Evolutionary conservation across 495 filamentous ascomycete species (phyloP).

Genomic region (Thermochaetoides thermophila): DNA sequence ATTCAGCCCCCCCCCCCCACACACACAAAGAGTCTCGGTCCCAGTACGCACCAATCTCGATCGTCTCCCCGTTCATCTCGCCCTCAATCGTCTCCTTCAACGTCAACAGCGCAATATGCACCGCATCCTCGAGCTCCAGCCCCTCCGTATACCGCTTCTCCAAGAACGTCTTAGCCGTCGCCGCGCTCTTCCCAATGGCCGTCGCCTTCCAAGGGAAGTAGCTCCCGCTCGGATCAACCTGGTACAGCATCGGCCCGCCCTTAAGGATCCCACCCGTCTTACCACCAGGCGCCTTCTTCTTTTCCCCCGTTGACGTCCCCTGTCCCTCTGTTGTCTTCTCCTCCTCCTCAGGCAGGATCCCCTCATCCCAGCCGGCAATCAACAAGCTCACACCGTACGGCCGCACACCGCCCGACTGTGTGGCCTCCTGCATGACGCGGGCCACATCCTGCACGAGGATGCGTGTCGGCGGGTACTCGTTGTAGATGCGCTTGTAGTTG

Average conservation of each 20-base stretch:
- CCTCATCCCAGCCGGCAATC: conserved; percentile 97
- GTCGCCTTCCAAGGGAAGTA: conserved; percentile 99
- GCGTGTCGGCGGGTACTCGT: conserved; percentile 96
- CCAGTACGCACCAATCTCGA: conserved; percentile 79
- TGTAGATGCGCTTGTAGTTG: conserved; percentile 98
- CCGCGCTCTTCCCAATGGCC: conserved; percentile 96
- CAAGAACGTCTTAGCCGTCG: conserved; percentile 93
- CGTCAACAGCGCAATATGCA: conserved; percentile 94
- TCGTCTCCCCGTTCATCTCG: conserved; percentile 97
- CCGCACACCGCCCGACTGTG: conserved; percentile 90
- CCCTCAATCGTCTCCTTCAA: conserved; percentile 98
- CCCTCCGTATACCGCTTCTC: conserved; percentile 98
- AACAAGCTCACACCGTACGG: conserved; percentile 95
- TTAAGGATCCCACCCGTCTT: conserved; percentile 94
- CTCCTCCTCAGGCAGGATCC: conserved; percentile 64
- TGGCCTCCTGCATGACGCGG: conserved; percentile 95
- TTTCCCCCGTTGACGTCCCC: conserved; percentile 39
- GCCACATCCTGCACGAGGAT: conserved; percentile 99
- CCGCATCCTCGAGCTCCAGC: conserved; percentile 92
- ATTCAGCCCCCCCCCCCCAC: too few species aligned
- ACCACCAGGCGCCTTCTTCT: conserved; percentile 51
- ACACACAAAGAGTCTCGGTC: too few species aligned
- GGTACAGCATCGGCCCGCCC: conserved; percentile 93
- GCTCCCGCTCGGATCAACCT: conserved; percentile 91
- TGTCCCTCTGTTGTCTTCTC: conserved; percentile 33